Evolutionary conservation across 106 monocot genomes (phyloP), one percentile per base, ranked within the genome.

Genomic region (Acorus calamus): DNA sequence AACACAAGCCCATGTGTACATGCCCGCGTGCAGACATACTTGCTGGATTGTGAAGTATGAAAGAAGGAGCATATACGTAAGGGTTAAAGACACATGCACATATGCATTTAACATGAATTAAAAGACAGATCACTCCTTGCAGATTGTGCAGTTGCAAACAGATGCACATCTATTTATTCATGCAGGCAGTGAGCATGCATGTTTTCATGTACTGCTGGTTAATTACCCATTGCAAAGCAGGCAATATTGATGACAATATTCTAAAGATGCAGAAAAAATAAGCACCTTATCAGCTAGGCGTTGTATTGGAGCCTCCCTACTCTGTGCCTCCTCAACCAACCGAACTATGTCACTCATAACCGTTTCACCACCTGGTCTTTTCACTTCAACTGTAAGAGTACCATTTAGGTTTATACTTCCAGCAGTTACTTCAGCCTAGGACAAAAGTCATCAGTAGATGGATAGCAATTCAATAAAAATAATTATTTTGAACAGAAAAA

Each of bases 341-440:
- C 92, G 92, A 70, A 98, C 73, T 64, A 98, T 98, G 69, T 98
- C 92, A 55, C 72, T 85, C 98, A 98, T 98, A 48, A 71, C 83
- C 67, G 98, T 98, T 80, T 91, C 92, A 62, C 98, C 98, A 68
- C 98, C 98, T 60, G 87, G 88, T 66, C 85, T 85, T 83, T 70
- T 92, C 44, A 98, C 88, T 83, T 92, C 98, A 65, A 98, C 71
- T 8, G 88, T 98, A 62, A 98, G 81, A 55, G 79, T 88, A 53
- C 98, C 98, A 71, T 98, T 98, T 63, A 98, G 64, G 73, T 98
- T 98, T 53, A 98, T 92, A 63, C 92, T 85, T 65, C 98, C 98
- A 57, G 98, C 98, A 54, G 91, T 79, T 11, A 92, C 91, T 77
- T 83, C 88, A 66, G 85, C 73, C 96, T 96, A 61, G 46, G 50